These are phyloP conservation scores for Didymella pinodella DNA, from an alignment of 2,329 filamentous ascomycete species.

Conservation along the genomic window DNA sequence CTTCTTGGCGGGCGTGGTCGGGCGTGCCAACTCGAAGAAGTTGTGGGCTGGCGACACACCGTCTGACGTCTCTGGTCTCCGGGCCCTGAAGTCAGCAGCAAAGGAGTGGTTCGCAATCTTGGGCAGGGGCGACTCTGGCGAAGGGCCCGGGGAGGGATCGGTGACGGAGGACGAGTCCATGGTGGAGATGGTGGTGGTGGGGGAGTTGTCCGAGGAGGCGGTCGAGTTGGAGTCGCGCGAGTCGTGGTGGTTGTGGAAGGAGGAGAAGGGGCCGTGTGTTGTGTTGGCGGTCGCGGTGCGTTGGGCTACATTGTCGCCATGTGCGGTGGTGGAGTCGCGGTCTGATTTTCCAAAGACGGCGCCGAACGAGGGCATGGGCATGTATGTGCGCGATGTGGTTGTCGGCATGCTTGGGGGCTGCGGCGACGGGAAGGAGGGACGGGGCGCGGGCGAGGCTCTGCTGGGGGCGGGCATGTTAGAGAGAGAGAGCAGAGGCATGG, in stretches of 20 bases:
- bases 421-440: slow-evolving; percentile 41
- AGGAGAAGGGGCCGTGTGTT: slow-evolving; percentile 46
- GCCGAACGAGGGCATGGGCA: slow-evolving; percentile 75
- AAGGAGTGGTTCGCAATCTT: slow-evolving; percentile 76
- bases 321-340: slow-evolving; percentile 26
- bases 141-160: slow-evolving; percentile 87
- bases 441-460: slow-evolving; percentile 48
- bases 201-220: slow-evolving; percentile 91
- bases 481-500: background rate
- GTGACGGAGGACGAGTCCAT: slow-evolving; percentile 90
- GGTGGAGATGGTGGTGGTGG: slow-evolving; percentile 91
- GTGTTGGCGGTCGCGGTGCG: slow-evolving; percentile 48
- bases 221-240: slow-evolving; percentile 82
- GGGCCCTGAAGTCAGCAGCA: slow-evolving; percentile 61
- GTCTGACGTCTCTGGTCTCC: slow-evolving; percentile 43
- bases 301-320: slow-evolving; percentile 45
- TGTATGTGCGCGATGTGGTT: slow-evolving; percentile 42
- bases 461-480: slow-evolving; percentile 47
- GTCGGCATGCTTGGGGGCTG: slow-evolving; percentile 49
- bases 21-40: slow-evolving; percentile 60
- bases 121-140: slow-evolving; percentile 86
- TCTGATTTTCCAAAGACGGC: slow-evolving; percentile 68
- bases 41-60: slow-evolving; percentile 59
- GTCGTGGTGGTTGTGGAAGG: slow-evolving; percentile 68
- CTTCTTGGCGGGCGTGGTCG: slow-evolving; percentile 67